phyloP scores from a whole-genome alignment of 2,329 filamentous ascomycete species.

The Metarhizium sp. region DNA sequence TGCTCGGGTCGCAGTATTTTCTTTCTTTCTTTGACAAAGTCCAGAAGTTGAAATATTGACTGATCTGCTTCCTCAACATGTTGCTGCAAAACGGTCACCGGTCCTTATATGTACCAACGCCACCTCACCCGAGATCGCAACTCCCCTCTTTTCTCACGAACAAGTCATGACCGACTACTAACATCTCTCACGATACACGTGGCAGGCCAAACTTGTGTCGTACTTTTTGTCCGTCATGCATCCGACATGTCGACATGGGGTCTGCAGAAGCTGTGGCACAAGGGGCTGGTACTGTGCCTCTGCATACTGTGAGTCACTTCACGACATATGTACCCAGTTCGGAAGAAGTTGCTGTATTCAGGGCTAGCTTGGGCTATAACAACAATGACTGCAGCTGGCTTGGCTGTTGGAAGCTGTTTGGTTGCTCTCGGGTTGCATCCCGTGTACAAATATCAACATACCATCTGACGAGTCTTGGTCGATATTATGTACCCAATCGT shows the following conservation, averaged over 20 bases:
- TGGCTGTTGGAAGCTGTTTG: not conserved
- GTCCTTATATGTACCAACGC: not conserved
- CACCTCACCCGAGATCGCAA: not conserved
- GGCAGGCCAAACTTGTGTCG: not conserved
- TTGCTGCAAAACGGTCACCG: not conserved
- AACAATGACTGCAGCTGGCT: not conserved
- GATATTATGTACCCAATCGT: not conserved
- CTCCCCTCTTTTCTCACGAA: not conserved
- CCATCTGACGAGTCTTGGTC: not conserved
- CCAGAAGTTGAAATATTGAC: not conserved
- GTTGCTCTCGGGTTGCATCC: not conserved
- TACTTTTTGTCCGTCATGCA: not conserved
- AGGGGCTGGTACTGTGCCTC: not conserved
- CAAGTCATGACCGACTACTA: not conserved
- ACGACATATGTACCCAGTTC: not conserved
- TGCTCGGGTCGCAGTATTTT: not conserved
- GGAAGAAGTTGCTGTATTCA: not conserved
- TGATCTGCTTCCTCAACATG: not conserved
- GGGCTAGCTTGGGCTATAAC: not conserved
- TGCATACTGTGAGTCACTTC: not conserved
- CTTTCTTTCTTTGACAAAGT: not conserved
- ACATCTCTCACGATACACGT: slow-evolving; percentile 4
- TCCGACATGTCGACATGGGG: not conserved
- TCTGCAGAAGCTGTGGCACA: not conserved
- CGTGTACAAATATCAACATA: not conserved